Conservation (phyloP, 2,329 filamentous ascomycete genomes). For the Plenodomus biglobosus region DNA sequence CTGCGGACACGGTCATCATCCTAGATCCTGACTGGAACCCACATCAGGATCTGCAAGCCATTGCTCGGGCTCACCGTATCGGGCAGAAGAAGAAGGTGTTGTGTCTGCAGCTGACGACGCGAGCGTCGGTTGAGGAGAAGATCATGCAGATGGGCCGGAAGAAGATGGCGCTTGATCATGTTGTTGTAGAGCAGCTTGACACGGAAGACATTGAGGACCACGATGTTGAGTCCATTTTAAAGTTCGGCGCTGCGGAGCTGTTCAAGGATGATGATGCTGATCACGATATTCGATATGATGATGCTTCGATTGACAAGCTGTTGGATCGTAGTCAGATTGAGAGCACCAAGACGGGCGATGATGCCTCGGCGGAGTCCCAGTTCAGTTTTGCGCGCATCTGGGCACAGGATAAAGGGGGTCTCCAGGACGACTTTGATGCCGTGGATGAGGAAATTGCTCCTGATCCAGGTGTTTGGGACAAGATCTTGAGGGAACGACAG, state of each 20-base stretch:
- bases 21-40: constrained; percentile 97
- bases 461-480: constrained; percentile 80
- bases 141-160: constrained; percentile 94
- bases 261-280: constrained; percentile 74
- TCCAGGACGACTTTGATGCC: constrained; percentile 65
- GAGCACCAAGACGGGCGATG: constrained; percentile 64
- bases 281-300: constrained; percentile 78
- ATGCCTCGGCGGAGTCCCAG: constrained; percentile 70
- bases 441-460: constrained; percentile 57
- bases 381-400: constrained; percentile 92
- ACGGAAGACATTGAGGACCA: constrained; percentile 75
- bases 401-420: constrained; percentile 74
- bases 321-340: constrained; percentile 85
- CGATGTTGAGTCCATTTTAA: constrained; percentile 84
- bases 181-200: constrained; percentile 90
- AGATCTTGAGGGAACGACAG: constrained; percentile 82
- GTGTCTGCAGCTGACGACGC: constrained; percentile 92
- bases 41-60: constrained; percentile 93
- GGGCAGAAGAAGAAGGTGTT: constrained; percentile 95
- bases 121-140: constrained; percentile 86
- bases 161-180: constrained; percentile 94
- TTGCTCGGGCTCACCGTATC: constrained; percentile 92
- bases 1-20: constrained; percentile 96
- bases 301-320: constrained; percentile 79
- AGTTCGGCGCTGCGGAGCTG: constrained; percentile 81